phyloP scores from a whole-genome alignment of 441 rosid species.

The Omphalea diandra region DNA sequence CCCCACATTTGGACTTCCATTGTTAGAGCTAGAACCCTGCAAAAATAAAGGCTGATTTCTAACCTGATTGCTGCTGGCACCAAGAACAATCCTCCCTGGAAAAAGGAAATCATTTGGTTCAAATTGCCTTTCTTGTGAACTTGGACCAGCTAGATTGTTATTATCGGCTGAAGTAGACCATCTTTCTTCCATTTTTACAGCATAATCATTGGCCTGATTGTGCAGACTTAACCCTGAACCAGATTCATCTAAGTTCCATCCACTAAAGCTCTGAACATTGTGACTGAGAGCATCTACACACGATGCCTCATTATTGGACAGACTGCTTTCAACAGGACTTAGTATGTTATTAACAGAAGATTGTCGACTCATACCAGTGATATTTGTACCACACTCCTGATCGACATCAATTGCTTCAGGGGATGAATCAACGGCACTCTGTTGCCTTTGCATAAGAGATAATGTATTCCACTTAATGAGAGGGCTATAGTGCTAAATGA shows the following conservation, averaged over 20 bases:
- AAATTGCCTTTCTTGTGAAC: constrained; percentile 48
- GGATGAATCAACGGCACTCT: constrained; percentile 43
- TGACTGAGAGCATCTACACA: constrained; percentile 37
- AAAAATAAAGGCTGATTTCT: constrained; percentile 41
- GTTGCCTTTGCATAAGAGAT: constrained; percentile 61
- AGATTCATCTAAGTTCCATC: constrained; percentile 69
- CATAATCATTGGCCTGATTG: constrained; percentile 44
- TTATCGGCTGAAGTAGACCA: constrained; percentile 38
- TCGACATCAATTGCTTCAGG: constrained; percentile 49
- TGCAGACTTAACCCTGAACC: constrained; percentile 47
- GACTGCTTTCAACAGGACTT: constrained; percentile 43
- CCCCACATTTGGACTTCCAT: constrained; percentile 35
- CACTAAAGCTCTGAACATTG: constrained; percentile 39
- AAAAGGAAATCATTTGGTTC: constrained; percentile 37
- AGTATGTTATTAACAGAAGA: constrained; percentile 38
- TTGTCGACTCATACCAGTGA: constrained; percentile 38
- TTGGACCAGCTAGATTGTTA: constrained; percentile 37
- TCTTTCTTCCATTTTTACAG: constrained; percentile 47
- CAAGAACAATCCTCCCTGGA: constrained; percentile 35
- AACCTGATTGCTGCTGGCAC: constrained; percentile 38
- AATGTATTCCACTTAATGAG: constrained; percentile 29
- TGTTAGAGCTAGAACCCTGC: constrained; percentile 54
- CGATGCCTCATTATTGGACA: constrained; percentile 42
- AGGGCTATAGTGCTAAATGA: constrained; percentile 17
- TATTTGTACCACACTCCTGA: constrained; percentile 43